A percentile compares a stretch with the other conserved stretches of the same genome.
These are phyloP conservation scores for Seiridium unicorne DNA, from an alignment of 2,329 filamentous ascomycete species.

Conservation along the genomic window DNA sequence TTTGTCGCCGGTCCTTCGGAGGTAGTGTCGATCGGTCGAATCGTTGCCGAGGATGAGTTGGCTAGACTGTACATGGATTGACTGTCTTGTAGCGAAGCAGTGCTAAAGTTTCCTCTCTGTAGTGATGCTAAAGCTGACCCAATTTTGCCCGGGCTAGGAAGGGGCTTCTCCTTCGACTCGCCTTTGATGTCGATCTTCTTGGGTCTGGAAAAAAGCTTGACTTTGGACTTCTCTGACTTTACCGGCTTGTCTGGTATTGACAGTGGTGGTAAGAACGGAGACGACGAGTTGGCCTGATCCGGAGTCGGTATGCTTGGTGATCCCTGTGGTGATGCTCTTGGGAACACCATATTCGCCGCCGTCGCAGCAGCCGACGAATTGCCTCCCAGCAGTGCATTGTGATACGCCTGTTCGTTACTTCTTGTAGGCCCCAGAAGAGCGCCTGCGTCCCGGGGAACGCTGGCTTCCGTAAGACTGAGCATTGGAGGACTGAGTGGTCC, in stretches of 20 bases:
- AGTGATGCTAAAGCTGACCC: slow-evolving; percentile 64
- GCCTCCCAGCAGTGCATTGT: slow-evolving; percentile 60
- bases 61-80: slow-evolving; percentile 69
- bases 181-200: slow-evolving; percentile 73
- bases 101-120: slow-evolving; percentile 68
- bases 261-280: slow-evolving; percentile 35
- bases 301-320: slow-evolving; percentile 44
- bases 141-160: slow-evolving; percentile 73
- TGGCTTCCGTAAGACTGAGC: slow-evolving; percentile 64
- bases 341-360: slow-evolving; percentile 72
- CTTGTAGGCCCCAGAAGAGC: slow-evolving; percentile 39
- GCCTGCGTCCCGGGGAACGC: slow-evolving; percentile 55
- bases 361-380: slow-evolving; percentile 66
- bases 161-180: slow-evolving; percentile 62
- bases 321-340: slow-evolving; percentile 53
- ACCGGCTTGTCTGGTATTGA: slow-evolving; percentile 54
- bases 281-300: slow-evolving; percentile 24
- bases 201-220: slow-evolving; percentile 78
- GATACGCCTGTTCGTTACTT: slow-evolving; percentile 41
- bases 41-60: slow-evolving; percentile 76
- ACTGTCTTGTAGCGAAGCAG: slow-evolving; percentile 67
- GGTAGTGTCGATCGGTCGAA: slow-evolving; percentile 60
- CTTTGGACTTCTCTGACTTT: slow-evolving; percentile 71
- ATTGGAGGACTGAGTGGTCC: slow-evolving; percentile 60
- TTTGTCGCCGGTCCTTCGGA: slow-evolving; percentile 50